phyloP scores from a whole-genome alignment of 73 alveolate species.

The Tetrahymena thermophila region DNA sequence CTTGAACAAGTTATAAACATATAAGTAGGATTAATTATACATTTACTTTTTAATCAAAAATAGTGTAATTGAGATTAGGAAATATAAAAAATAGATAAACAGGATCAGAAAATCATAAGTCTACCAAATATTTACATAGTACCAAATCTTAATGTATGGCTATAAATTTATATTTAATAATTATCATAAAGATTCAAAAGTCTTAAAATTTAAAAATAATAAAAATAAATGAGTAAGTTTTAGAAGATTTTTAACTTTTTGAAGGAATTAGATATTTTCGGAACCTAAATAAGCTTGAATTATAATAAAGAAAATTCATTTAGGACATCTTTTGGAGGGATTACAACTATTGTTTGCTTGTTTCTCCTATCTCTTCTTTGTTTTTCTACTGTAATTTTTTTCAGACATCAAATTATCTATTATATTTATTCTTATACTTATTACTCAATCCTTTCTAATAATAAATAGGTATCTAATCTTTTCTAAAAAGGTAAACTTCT shows the following conservation, averaged over 20 bases:
- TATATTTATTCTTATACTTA: background rate
- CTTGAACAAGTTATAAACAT: no score
- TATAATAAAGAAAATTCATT: background rate
- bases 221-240: background rate
- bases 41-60: no score
- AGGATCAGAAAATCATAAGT: no score
- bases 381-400: background rate
- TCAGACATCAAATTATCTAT: background rate
- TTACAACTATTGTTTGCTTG: background rate
- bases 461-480: background rate
- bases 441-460: background rate
- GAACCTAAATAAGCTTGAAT: background rate
- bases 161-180: no score
- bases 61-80: no score
- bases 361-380: background rate
- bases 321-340: background rate
- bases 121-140: no score
- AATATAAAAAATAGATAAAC: no score
- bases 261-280: background rate
- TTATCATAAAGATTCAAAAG: no score
- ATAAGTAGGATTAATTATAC: no score
- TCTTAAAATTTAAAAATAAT: no score
- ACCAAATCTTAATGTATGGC: background rate
- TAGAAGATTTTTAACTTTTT: no score
- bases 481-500: background rate